Percentiles rank a stretch among this genome's conserved stretches.
phyloP scores from a whole-genome alignment of 2,329 filamentous ascomycete species.

The Teratosphaeria gauchensis region DNA sequence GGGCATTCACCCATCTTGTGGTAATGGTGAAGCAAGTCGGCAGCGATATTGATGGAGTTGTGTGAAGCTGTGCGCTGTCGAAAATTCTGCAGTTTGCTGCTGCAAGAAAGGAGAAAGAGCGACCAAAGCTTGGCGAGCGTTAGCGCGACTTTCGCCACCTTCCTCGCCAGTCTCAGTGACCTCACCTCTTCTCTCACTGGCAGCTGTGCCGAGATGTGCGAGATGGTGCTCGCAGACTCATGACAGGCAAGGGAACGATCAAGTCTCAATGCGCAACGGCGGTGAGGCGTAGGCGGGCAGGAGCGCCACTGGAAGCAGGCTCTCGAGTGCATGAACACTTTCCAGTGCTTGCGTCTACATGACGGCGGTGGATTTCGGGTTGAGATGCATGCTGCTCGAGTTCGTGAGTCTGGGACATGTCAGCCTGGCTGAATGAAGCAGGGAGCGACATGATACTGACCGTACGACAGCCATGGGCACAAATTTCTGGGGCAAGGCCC shows the following conservation, averaged over 20 bases:
- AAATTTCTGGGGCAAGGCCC: too few relatives aligned
- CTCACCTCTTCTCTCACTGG: background rate
- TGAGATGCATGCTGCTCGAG: too few relatives aligned
- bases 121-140: background rate
- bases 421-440: background rate
- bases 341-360: too few relatives aligned
- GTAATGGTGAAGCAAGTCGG: background rate
- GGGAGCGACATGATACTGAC: background rate
- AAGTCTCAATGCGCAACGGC: too few relatives aligned
- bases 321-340: too few relatives aligned
- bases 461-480: background rate
- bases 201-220: background rate
- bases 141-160: background rate
- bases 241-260: background rate
- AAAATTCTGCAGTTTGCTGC: background rate
- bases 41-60: background rate
- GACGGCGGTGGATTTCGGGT: too few relatives aligned
- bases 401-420: background rate
- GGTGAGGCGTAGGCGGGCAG: too few relatives aligned
- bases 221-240: background rate
- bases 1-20: background rate
- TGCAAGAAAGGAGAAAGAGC: background rate
- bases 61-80: background rate
- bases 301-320: too few relatives aligned
- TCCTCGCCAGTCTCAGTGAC: background rate